Evolutionary conservation across 2,329 filamentous ascomycete species (phyloP).

Genomic region (Lachnellula subtilissima): DNA sequence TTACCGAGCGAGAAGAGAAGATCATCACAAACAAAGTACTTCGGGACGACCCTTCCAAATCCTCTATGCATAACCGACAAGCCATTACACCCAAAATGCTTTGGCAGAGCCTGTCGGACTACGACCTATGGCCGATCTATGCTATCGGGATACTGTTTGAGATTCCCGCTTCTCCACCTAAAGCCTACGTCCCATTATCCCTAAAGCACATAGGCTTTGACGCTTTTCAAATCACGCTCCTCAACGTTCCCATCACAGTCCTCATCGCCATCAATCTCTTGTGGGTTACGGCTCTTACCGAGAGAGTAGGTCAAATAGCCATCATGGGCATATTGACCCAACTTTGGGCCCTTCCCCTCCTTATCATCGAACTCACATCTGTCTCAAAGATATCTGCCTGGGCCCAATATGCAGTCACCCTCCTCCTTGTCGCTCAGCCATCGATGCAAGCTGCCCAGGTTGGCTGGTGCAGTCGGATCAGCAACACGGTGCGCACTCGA

Average conservation of each 20-base stretch:
- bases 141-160: slow-evolving; percentile 43
- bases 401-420: slow-evolving; percentile 35
- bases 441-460: slow-evolving; percentile 30
- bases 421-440: slow-evolving; percentile 25
- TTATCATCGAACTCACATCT: slow-evolving; percentile 26
- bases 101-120: slow-evolving; percentile 51
- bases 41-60: slow-evolving; percentile 47
- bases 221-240: slow-evolving; percentile 41
- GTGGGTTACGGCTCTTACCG: slow-evolving; percentile 42
- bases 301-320: slow-evolving; percentile 36
- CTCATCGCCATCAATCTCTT: slow-evolving; percentile 42
- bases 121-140: slow-evolving; percentile 55
- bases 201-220: slow-evolving; percentile 33
- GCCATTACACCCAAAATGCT: slow-evolving; percentile 47
- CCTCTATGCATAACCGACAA: slow-evolving; percentile 56
- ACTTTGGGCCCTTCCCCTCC: slow-evolving; percentile 38
- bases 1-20: slow-evolving; percentile 58
- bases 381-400: slow-evolving; percentile 24
- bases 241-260: slow-evolving; percentile 42
- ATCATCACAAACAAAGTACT: slow-evolving; percentile 60
- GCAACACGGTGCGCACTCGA: slow-evolving; percentile 56
- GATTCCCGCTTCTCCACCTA: slow-evolving; percentile 45
- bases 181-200: slow-evolving; percentile 50
- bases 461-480: slow-evolving; percentile 50
- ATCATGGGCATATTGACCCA: slow-evolving; percentile 34